phyloP scores from a whole-genome alignment of 208 protist species.

The Endotrypanum monterogeii region DNA sequence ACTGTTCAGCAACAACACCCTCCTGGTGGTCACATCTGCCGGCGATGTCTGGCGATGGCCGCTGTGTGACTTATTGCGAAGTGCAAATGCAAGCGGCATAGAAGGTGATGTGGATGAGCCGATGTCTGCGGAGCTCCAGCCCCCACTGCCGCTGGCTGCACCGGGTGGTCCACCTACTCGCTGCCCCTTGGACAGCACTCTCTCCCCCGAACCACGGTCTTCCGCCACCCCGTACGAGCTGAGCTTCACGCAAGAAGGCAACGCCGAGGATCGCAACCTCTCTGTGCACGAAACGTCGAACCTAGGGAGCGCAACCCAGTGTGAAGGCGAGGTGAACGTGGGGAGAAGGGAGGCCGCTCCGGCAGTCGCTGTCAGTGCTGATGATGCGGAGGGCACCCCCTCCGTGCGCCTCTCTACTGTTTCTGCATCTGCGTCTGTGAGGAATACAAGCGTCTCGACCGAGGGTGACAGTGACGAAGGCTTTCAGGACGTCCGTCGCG shows the following conservation, averaged over 20 bases:
- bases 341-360: not conserved
- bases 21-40: constrained; percentile 73
- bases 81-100: not conserved
- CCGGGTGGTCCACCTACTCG: constrained; percentile 3
- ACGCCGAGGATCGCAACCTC: constrained; percentile 19
- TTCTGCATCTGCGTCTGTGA: constrained; percentile 2
- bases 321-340: not conserved
- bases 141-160: constrained; percentile 14
- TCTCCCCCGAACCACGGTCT: not conserved
- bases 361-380: not conserved
- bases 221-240: constrained; percentile 15
- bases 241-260: constrained; percentile 24
- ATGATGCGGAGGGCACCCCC: constrained; percentile 2
- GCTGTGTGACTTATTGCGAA: constrained; percentile 52
- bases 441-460: not conserved
- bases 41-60: constrained; percentile 89
- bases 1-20: constrained; percentile 50
- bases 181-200: not conserved
- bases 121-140: constrained; percentile 4
- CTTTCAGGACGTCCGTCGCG: not conserved
- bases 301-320: not conserved
- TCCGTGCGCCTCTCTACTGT: constrained; percentile 9
- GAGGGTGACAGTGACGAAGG: constrained; percentile 8
- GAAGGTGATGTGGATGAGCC: constrained; percentile 22
- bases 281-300: constrained; percentile 9